A percentile compares a stretch with the other conserved stretches of the same genome.
These are phyloP conservation scores for Dysphania ambrosioides DNA, from an alignment of 148 eudicot species.

Conservation along the genomic window DNA sequence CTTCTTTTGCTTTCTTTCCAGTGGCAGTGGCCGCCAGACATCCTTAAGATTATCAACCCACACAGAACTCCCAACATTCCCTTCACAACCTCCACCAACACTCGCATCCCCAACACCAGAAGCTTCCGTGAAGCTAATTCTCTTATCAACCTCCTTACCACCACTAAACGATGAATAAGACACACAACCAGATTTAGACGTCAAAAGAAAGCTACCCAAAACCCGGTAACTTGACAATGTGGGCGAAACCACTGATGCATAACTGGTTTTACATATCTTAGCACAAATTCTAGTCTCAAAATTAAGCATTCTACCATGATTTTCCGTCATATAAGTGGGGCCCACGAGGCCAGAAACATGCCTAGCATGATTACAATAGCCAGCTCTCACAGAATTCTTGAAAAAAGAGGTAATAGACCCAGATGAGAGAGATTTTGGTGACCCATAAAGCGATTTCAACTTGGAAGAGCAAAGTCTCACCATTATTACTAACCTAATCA, in stretches of 20 bases:
- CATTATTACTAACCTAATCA: constrained; percentile 31
- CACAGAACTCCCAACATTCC: constrained; percentile 47
- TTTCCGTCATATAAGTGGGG: constrained; percentile 30
- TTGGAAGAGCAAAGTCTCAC: constrained; percentile 46
- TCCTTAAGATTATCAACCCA: constrained; percentile 60
- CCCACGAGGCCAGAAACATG: constrained; percentile 28
- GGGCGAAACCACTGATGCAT: constrained; percentile 32
- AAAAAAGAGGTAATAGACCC: constrained; percentile 15
- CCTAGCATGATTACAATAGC: constrained; percentile 27
- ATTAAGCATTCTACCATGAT: constrained; percentile 22
- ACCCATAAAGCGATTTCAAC: constrained; percentile 38
- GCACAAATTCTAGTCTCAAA: constrained; percentile 23
- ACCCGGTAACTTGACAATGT: constrained; percentile 24
- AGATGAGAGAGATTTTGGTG: constrained; percentile 20
- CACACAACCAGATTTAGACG: constrained; percentile 33
- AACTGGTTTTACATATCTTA: constrained; percentile 26
- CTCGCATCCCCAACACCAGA: constrained; percentile 36
- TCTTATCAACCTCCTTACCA: constrained; percentile 43
- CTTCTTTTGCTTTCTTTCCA: constrained; percentile 61
- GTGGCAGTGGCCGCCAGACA: constrained; percentile 42
- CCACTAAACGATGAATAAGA: constrained; percentile 49
- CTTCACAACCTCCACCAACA: constrained; percentile 27
- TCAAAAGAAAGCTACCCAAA: constrained; percentile 27
- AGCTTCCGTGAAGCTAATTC: constrained; percentile 31
- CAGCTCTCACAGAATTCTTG: constrained; percentile 17